Percentiles rank a stretch among this genome's conserved stretches.
Conservation (phyloP, 257 asterid species). For the Anisodus acutangulus region DNA sequence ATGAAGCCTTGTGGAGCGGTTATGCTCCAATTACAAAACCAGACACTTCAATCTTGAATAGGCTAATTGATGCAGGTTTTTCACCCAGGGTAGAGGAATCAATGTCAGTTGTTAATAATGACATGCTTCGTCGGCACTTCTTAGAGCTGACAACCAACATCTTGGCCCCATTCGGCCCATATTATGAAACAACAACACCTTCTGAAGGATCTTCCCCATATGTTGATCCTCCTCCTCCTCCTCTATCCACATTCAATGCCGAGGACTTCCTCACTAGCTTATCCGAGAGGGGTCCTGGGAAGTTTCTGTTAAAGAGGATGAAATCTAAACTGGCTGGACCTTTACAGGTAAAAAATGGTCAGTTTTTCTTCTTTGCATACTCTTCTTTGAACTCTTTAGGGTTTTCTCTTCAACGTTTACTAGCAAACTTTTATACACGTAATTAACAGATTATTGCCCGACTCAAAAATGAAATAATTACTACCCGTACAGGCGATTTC, state of each 20-base stretch:
- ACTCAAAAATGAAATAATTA: background rate
- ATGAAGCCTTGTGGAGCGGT: constrained; percentile 89
- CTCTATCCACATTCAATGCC: constrained; percentile 73
- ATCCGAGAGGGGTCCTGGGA: constrained; percentile 94
- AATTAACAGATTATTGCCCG: background rate
- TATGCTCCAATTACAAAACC: constrained; percentile 85
- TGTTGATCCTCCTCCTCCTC: constrained; percentile 83
- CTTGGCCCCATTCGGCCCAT: constrained; percentile 98
- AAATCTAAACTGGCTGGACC: constrained; percentile 95
- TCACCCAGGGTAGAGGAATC: constrained; percentile 99
- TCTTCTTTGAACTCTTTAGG: background rate
- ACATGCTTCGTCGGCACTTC: constrained; percentile 96
- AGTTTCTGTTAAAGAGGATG: constrained; percentile 84
- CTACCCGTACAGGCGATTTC: constrained; percentile 66
- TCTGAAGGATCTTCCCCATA: constrained; percentile 92
- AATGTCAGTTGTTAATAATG: constrained; percentile 98
- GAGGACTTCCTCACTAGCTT: constrained; percentile 76
- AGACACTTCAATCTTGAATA: constrained; percentile 88
- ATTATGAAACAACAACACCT: constrained; percentile 81
- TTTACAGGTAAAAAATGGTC: constrained; percentile 69
- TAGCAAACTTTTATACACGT: background rate
- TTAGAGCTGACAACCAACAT: constrained; percentile 95
- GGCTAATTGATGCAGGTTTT: constrained; percentile 97
- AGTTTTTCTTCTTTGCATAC: constrained; percentile 1
- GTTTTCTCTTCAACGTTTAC: background rate